Base-by-base conservation (phyloP, 176 grass and related monocot species). In the Phoenix dactylifera region DNA sequence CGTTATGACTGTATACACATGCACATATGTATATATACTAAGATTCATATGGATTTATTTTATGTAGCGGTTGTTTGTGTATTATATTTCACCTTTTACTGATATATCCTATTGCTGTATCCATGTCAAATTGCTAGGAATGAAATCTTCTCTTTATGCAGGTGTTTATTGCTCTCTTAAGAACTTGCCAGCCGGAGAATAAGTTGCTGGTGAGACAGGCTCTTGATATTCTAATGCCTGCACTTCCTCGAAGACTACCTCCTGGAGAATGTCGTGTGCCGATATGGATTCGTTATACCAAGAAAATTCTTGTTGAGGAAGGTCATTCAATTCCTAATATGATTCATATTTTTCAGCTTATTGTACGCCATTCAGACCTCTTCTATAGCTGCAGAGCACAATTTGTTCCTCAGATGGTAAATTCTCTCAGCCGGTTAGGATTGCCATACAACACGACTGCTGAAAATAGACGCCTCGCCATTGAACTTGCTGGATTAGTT, bases 361-460 rank as follows among this genome's bases (percentile, higher is more conserved):
- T 98, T 51, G 93, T 98, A 67, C 87, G 93, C 24, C 93, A 98
- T 83, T 83, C 93, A 10, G 87, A 92, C 30, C 84, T 98, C 67
- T 98, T 98, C 29, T 98, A 98, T 77, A 92, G 87, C 58, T 98
- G 93, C 63, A 86, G 93, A 72, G 93, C 93, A 49, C 93, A 98
- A 60, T 98, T 98, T 92, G 93, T 98, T 69, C 93, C 93, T 65
- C 93, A 98, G 76, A 98, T 98, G 93, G 93, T 98, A 65, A 98
- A 98, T 23, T 98, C 93, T 55, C 88, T 98, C 68, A 98, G 93
- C 66, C 81, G 87, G 32, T 79, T 98, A 66, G 93, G 93, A 18
- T 72, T 98, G 70, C 93, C 93, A 26, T 98, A 83, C 70, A 98
- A 98, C 52, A 98, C 93, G 17, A 91, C 93, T 20, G 66, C 78